Evolutionary conservation across 192 early-diverging fungal genomes (phyloP).

Genomic region (Spizellomyces punctatus): DNA sequence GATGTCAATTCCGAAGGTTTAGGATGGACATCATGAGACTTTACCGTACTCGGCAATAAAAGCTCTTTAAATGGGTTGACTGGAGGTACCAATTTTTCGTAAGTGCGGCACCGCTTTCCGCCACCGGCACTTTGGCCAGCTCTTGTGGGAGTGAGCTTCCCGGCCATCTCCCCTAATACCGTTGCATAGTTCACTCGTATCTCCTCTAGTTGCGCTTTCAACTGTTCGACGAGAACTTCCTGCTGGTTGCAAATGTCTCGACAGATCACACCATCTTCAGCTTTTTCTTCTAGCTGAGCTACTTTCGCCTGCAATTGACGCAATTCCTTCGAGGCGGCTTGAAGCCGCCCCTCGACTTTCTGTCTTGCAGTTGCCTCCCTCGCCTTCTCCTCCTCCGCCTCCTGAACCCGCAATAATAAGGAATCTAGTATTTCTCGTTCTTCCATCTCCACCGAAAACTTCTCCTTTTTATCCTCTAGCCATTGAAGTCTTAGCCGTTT

Average conservation of each 20-base stretch:
- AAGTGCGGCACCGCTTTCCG: too few species aligned
- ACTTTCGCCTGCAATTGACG: background rate
- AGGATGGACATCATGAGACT: too few species aligned
- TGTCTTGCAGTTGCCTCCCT: constrained; percentile 7
- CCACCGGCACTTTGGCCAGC: too few species aligned
- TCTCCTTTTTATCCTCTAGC: too few species aligned
- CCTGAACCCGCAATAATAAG: background rate
- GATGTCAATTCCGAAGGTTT: too few species aligned
- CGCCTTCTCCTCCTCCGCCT: constrained; percentile 6
- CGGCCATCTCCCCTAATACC: background rate
- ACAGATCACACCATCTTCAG: background rate
- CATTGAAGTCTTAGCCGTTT: too few species aligned
- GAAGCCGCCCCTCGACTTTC: background rate
- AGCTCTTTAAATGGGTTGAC: too few species aligned
- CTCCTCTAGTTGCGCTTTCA: constrained; percentile 13
- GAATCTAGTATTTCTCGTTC: background rate
- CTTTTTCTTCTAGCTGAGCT: background rate
- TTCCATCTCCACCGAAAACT: constrained; percentile 1
- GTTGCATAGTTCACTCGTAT: background rate
- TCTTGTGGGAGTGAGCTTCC: background rate
- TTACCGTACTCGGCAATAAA: too few species aligned
- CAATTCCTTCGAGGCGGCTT: background rate
- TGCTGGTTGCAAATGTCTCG: background rate
- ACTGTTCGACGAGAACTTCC: background rate
- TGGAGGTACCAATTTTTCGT: too few species aligned